Conservation (phyloP, 331 rosid species). For the Cydonia oblonga region DNA sequence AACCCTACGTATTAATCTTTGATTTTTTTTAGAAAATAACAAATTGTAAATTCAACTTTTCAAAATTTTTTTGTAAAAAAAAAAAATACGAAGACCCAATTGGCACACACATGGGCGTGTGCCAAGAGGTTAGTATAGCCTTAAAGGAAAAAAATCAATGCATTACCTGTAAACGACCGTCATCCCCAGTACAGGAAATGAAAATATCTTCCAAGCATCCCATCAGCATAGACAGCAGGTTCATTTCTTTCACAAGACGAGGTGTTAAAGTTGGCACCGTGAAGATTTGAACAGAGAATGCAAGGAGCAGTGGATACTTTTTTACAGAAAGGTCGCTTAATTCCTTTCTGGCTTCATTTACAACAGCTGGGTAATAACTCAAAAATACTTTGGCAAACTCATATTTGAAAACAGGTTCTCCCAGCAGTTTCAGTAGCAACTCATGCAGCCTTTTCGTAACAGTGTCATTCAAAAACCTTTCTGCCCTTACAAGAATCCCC, state of each 20-base stretch:
- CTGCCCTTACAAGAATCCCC: conserved; percentile 59
- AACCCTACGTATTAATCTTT: neutral
- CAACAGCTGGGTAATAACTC: conserved; percentile 66
- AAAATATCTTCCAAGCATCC: conserved; percentile 70
- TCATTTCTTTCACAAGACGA: conserved; percentile 80
- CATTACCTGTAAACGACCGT: conserved; percentile 66
- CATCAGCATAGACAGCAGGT: conserved; percentile 63
- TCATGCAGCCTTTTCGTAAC: conserved; percentile 69
- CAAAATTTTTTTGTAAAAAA: neutral
- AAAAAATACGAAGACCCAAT: neutral
- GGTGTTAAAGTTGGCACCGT: conserved; percentile 92
- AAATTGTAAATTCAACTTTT: neutral
- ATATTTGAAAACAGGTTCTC: conserved; percentile 84
- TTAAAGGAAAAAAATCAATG: neutral
- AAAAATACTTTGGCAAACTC: conserved; percentile 86
- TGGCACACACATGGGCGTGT: neutral
- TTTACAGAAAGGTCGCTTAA: conserved; percentile 24
- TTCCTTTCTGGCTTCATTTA: conserved; percentile 50
- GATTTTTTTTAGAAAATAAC: neutral
- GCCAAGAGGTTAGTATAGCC: neutral
- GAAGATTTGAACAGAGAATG: conserved; percentile 91
- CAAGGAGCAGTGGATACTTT: conserved; percentile 50
- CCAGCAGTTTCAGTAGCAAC: conserved; percentile 71
- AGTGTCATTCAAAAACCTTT: conserved; percentile 47
- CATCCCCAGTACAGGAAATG: conserved; percentile 61